Percentiles rank a stretch among this genome's conserved stretches.
phyloP scores from a whole-genome alignment of 2,329 filamentous ascomycete species.

The Ophiostoma himal-ulmi region DNA sequence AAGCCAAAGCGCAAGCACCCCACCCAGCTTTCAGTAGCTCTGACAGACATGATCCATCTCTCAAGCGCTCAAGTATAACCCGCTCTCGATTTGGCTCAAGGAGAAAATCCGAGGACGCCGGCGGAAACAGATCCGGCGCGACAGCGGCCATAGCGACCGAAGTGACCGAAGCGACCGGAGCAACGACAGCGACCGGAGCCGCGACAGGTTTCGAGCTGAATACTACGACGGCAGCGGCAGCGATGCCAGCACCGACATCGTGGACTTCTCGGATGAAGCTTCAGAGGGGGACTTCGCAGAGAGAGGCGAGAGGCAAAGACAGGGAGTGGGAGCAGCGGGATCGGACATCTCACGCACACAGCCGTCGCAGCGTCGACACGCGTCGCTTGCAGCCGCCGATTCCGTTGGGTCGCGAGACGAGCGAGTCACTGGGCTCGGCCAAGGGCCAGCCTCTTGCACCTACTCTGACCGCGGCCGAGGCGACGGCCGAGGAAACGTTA shows the following conservation, averaged over 20 bases:
- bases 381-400: slow-evolving; percentile 9
- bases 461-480: slow-evolving; percentile 13
- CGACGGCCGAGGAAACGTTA: neutral
- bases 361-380: slow-evolving; percentile 16
- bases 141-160: neutral
- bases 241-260: neutral
- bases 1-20: neutral
- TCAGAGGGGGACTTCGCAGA: slow-evolving; percentile 18
- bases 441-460: slow-evolving; percentile 18
- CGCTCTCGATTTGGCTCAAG: slow-evolving; percentile 25
- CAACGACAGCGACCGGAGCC: slow-evolving; percentile 3
- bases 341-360: neutral
- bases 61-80: slow-evolving; percentile 27
- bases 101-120: slow-evolving; percentile 25
- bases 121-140: neutral
- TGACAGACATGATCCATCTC: slow-evolving; percentile 24
- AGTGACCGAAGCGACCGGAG: neutral
- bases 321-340: slow-evolving; percentile 3
- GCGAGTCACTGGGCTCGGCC: slow-evolving; percentile 17
- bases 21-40: slow-evolving; percentile 18
- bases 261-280: slow-evolving; percentile 18
- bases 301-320: slow-evolving; percentile 7
- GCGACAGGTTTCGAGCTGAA: neutral
- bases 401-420: slow-evolving; percentile 17
- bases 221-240: slow-evolving; percentile 11